Evolutionary conservation across 306 rosid species (phyloP).

Genomic region (Fragaria ananassa): DNA sequence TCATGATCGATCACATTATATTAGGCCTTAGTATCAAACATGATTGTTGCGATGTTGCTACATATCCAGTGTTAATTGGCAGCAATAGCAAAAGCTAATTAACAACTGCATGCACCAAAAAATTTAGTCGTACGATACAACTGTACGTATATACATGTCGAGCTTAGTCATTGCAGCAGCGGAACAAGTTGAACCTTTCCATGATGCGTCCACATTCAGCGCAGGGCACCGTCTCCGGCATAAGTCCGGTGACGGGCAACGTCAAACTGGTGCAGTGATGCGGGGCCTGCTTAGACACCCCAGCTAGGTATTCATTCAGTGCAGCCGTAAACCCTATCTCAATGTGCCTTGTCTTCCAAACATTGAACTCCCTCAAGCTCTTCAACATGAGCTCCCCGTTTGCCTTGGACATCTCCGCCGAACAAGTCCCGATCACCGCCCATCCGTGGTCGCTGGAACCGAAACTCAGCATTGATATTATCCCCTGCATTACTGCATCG

Average conservation of each 20-base stretch:
- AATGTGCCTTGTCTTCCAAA: constrained; percentile 13
- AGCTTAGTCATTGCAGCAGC: constrained; percentile 27
- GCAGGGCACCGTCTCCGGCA: constrained; percentile 28
- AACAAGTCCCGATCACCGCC: constrained; percentile 22
- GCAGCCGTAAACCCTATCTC: constrained; percentile 32
- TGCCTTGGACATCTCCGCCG: constrained; percentile 14
- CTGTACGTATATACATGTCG: neutral
- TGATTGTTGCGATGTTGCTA: neutral
- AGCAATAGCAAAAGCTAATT: neutral
- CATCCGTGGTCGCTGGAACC: constrained; percentile 34
- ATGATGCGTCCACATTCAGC: constrained; percentile 32
- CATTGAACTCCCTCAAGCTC: constrained; percentile 20
- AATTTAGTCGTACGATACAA: neutral
- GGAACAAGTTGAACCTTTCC: constrained; percentile 30
- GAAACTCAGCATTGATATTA: constrained; percentile 32
- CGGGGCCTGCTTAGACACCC: constrained; percentile 16
- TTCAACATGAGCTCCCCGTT: constrained; percentile 20
- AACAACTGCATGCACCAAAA: neutral
- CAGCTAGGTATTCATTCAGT: constrained; percentile 24
- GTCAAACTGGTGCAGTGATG: constrained; percentile 31
- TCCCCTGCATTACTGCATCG: constrained; percentile 24
- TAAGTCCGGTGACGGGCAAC: constrained; percentile 25
- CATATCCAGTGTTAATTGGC: neutral
- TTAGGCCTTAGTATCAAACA: neutral
- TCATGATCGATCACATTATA: neutral